A percentile compares a stretch with the other conserved stretches of the same genome.
These are phyloP conservation scores for Paspalum vaginatum DNA, from an alignment of 176 grass and related monocot genomes.

Conservation along the genomic window DNA sequence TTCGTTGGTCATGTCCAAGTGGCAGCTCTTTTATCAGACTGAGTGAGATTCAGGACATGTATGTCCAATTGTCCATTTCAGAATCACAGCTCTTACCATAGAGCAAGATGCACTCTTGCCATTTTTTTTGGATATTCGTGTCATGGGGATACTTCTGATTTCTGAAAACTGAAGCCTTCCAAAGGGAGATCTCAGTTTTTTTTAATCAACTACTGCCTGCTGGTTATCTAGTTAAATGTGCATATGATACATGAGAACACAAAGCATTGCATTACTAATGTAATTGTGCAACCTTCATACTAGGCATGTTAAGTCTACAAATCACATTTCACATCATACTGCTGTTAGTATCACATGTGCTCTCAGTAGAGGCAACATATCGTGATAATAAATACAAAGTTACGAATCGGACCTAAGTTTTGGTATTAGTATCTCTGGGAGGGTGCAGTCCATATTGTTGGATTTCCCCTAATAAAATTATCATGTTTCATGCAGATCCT, in stretches of 20 bases:
- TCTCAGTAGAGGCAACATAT: neutral
- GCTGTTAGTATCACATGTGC: neutral
- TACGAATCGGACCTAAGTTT: neutral
- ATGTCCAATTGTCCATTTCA: neutral
- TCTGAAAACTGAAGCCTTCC: conserved; percentile 26
- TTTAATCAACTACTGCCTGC: neutral
- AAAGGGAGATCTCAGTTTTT: neutral
- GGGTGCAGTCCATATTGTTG: neutral
- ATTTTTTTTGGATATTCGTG: conserved; percentile 27
- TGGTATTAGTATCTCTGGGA: conserved; percentile 14
- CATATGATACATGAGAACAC: neutral
- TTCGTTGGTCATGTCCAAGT: neutral
- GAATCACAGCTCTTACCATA: neutral
- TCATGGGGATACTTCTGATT: conserved; percentile 1
- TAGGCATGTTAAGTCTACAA: neutral
- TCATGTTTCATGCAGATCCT: conserved; percentile 45
- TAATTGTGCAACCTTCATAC: neutral
- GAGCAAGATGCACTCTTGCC: neutral
- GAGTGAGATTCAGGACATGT: neutral
- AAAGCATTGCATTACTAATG: neutral
- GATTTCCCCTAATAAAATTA: neutral
- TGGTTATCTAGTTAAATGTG: neutral
- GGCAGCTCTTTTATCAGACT: neutral
- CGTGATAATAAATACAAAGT: neutral
- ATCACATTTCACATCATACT: conserved; percentile 1